phyloP scores from a whole-genome alignment of 192 early-diverging fungal genomes.

The Backusella circina region DNA sequence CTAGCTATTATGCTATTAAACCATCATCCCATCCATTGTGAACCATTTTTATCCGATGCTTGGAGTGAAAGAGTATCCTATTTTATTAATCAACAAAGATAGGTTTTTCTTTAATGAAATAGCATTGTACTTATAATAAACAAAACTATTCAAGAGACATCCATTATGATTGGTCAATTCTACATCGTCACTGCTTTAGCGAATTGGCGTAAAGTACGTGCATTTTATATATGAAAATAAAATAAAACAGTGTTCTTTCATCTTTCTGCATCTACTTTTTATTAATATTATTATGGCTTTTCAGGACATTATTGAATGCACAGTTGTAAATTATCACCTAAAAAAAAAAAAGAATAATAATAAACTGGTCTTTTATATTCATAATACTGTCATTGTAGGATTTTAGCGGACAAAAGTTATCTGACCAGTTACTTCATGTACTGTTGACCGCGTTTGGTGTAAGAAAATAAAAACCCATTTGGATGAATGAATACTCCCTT shows the following conservation, averaged over 20 bases:
- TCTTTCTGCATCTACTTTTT: neutral
- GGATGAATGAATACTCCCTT: no score
- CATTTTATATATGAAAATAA: neutral
- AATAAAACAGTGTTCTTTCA: neutral
- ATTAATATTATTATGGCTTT: neutral
- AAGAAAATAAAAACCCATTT: neutral
- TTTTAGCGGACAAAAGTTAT: slow-evolving; percentile 4
- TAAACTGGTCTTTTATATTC: neutral
- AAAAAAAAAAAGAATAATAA: neutral
- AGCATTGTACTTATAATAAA: no score
- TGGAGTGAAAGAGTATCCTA: no score
- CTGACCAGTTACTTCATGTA: neutral
- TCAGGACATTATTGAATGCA: slow-evolving; percentile 3
- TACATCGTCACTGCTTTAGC: neutral
- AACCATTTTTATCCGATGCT: no score
- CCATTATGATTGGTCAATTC: neutral
- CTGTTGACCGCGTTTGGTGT: slow-evolving; percentile 5
- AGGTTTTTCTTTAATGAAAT: no score
- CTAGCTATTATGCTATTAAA: no score
- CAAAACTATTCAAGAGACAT: no score
- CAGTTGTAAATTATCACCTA: neutral
- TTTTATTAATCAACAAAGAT: no score
- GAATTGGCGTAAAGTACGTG: neutral
- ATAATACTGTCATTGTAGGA: neutral
- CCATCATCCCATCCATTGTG: no score